Evolutionary conservation across 1,139 yeast species (phyloP).

Genomic region (Wickerhamiella infanticola): DNA sequence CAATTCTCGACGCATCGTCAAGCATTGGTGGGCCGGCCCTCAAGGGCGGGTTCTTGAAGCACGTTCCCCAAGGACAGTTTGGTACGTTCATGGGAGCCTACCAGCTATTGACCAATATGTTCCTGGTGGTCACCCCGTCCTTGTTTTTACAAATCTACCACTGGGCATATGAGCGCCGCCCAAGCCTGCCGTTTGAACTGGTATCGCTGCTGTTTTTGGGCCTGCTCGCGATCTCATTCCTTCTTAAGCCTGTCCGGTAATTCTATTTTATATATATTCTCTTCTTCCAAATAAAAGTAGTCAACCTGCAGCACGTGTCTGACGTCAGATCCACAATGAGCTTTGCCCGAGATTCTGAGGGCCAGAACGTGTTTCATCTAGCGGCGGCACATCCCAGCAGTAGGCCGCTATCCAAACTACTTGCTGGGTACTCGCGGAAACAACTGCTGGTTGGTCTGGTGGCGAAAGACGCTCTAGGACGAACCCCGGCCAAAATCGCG

Average conservation of each 20-base stretch:
- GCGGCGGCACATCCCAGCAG: background rate
- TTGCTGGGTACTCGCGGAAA: background rate
- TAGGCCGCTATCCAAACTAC: background rate
- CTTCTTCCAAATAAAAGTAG: background rate
- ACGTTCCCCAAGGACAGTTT: slow-evolving; percentile 13
- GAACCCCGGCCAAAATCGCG: background rate
- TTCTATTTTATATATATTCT: background rate
- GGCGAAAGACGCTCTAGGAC: background rate
- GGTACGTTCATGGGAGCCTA: slow-evolving; percentile 16
- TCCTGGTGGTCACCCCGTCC: slow-evolving; percentile 11
- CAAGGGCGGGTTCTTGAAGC: slow-evolving; percentile 13
- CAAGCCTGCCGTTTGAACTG: slow-evolving; percentile 13
- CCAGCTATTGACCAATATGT: slow-evolving; percentile 8
- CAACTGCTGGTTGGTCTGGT: background rate
- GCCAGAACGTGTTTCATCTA: background rate
- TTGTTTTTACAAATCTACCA: slow-evolving; percentile 12
- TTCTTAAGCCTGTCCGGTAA: slow-evolving; percentile 6
- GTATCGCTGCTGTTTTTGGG: slow-evolving; percentile 6
- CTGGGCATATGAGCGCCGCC: slow-evolving; percentile 10
- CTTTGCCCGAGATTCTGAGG: background rate
- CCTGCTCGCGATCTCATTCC: slow-evolving; percentile 7
- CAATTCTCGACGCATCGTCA: slow-evolving; percentile 13
- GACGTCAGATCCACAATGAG: background rate
- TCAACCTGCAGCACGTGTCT: background rate
- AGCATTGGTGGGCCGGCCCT: slow-evolving; percentile 13